phyloP scores from a whole-genome alignment of 805 yeast genomes.

The Kuraishia hungarica region DNA sequence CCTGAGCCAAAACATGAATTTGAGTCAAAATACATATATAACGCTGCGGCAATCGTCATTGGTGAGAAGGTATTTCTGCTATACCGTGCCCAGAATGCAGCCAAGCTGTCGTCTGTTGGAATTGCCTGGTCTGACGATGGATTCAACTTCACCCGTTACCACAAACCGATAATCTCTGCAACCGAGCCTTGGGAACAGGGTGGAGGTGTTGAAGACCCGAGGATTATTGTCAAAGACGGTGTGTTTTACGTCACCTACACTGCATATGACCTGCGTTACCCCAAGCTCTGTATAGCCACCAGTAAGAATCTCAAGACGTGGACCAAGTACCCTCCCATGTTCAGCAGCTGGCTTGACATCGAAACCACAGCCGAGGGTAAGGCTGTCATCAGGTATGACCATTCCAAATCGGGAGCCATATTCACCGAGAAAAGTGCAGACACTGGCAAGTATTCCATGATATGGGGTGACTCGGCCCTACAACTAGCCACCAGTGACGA shows the following conservation, averaged over 20 bases:
- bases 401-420: slow-evolving; percentile 1
- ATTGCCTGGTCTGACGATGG: slow-evolving; percentile 1
- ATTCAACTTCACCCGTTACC: background rate
- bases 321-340: slow-evolving; percentile 2
- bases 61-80: background rate
- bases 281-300: background rate
- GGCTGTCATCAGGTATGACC: background rate
- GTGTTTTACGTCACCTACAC: slow-evolving; percentile 2
- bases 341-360: background rate
- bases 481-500: background rate
- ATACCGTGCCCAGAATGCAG: background rate
- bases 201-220: slow-evolving; percentile 2
- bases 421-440: background rate
- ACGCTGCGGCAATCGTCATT: slow-evolving; percentile 1
- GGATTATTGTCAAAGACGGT: background rate
- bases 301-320: background rate
- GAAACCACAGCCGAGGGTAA: background rate
- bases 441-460: background rate
- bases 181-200: slow-evolving; percentile 1
- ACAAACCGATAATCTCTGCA: background rate
- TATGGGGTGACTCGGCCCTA: slow-evolving; percentile 1
- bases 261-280: background rate
- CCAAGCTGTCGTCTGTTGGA: background rate
- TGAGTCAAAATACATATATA: background rate
- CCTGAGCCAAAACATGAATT: background rate